Evolutionary conservation across 1,139 yeast species (phyloP).

Genomic region (Scheffersomyces insectosa): DNA sequence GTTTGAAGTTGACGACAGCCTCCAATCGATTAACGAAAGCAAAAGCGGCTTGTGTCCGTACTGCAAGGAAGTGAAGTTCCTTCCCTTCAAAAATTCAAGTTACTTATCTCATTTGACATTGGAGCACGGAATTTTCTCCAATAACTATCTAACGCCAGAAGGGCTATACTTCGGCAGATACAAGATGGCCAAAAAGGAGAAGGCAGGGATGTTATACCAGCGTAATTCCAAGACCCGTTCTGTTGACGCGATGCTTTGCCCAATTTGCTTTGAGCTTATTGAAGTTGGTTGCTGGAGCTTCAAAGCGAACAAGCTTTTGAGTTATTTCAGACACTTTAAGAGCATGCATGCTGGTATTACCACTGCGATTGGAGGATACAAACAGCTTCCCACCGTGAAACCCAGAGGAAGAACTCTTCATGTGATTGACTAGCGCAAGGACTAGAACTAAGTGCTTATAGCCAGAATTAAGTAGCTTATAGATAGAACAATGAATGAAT

Average conservation of each 20-base stretch:
- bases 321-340: slow-evolving; percentile 23
- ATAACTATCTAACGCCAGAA: slow-evolving; percentile 28
- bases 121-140: slow-evolving; percentile 37
- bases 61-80: slow-evolving; percentile 29
- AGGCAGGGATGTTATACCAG: background rate
- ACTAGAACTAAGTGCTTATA: too few relatives aligned
- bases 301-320: slow-evolving; percentile 18
- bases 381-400: slow-evolving; percentile 7
- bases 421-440: slow-evolving; percentile 4
- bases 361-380: background rate
- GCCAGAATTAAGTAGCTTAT: too few relatives aligned
- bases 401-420: slow-evolving; percentile 11
- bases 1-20: slow-evolving; percentile 21
- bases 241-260: slow-evolving; percentile 18
- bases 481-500: too few relatives aligned
- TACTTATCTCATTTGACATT: slow-evolving; percentile 36
- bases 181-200: slow-evolving; percentile 4
- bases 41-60: slow-evolving; percentile 37
- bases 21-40: slow-evolving; percentile 20
- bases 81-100: slow-evolving; percentile 34
- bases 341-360: slow-evolving; percentile 6
- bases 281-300: slow-evolving; percentile 21
- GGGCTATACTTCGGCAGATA: slow-evolving; percentile 17
- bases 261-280: slow-evolving; percentile 17
- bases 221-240: slow-evolving; percentile 7